Percentiles rank a stretch among this genome's conserved stretches.
These are phyloP conservation scores for Azolla pinnata DNA, from an alignment of 75 land plant genomes.

Conservation along the genomic window DNA sequence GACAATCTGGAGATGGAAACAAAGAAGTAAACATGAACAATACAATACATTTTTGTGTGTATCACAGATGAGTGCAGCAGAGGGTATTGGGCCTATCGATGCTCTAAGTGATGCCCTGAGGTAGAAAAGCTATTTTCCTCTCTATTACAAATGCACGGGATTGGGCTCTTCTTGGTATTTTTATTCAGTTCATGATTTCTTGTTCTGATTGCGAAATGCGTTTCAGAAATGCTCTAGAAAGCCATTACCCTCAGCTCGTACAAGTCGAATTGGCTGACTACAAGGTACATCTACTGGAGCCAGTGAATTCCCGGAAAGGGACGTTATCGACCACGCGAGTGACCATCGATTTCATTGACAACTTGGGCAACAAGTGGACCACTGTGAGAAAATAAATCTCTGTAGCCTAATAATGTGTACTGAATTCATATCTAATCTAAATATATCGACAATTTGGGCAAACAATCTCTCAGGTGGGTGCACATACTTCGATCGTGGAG, in stretches of 20 bases:
- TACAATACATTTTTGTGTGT: too few relatives aligned
- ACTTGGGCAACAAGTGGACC: constrained; percentile 16
- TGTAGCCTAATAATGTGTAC: too few relatives aligned
- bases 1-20: too few relatives aligned
- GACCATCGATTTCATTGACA: constrained; percentile 13
- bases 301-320: constrained; percentile 8
- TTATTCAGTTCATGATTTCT: background rate
- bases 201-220: background rate
- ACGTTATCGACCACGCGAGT: constrained; percentile 17
- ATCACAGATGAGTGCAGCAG: constrained; percentile 20
- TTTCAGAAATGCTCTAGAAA: constrained; percentile 13
- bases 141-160: too few relatives aligned
- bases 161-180: too few relatives aligned
- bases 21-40: too few relatives aligned
- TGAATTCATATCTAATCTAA: background rate
- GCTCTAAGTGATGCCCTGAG: constrained; percentile 17
- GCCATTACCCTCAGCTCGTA: constrained; percentile 14
- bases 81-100: constrained; percentile 19
- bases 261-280: constrained; percentile 13
- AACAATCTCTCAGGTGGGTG: constrained; percentile 25
- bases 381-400: constrained; percentile 15
- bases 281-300: constrained; percentile 8
- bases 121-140: too few relatives aligned
- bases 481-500: constrained; percentile 14
- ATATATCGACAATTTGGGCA: too few relatives aligned